Base-by-base conservation (phyloP, 768 basidiomycete species). In the Xerocomellus dryophilus region DNA sequence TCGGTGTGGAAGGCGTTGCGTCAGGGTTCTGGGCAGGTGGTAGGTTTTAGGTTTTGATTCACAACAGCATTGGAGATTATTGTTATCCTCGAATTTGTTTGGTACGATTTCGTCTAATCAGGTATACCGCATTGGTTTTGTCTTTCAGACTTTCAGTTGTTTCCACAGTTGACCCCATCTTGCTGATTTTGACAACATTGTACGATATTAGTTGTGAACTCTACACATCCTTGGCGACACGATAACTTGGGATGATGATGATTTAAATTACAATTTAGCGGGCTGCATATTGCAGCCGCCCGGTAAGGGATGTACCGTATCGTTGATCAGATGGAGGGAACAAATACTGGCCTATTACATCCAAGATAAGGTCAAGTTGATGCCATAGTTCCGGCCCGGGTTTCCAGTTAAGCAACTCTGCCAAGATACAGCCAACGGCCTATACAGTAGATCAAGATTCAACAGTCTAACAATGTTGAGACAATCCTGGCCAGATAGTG, bases 301-400 rank as follows among this genome's bases (percentile, higher is more conserved):
- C 20, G n/a, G 23, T 29, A 34, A 42, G 14, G 42, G 35, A 20
- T 43, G 36, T 21, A 11, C 14, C 15, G 10, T 11, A 29, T 42
- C 32, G 41, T 43, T 15, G 27, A 43, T 73, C 71, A 85, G 63
- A 88, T 83, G 44, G 81, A 75, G 12, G 88, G 83, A 52, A 76
- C 73, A 67, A 94, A 91, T 12, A 82, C 51, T 51, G 54, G 73
- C 89, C 93, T 59, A 95, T 87, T 38, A 94, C 84, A 67, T 95
- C 91, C 53, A 95, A 80, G 65, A 94, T 93, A 47, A 94, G 77
- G 51, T 88, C 83, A 21, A 96, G 82, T 63, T 95, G 93, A 69
- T 95, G 89, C 89, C 85, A 70, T 90, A 91, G 76, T 86, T 81
- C 42, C 90, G 83, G 2, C 93, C 92, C 0, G 91, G 92, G 88